These are phyloP conservation scores for Lophium mytilinum DNA, from an alignment of 495 filamentous ascomycete species.

Conservation along the genomic window DNA sequence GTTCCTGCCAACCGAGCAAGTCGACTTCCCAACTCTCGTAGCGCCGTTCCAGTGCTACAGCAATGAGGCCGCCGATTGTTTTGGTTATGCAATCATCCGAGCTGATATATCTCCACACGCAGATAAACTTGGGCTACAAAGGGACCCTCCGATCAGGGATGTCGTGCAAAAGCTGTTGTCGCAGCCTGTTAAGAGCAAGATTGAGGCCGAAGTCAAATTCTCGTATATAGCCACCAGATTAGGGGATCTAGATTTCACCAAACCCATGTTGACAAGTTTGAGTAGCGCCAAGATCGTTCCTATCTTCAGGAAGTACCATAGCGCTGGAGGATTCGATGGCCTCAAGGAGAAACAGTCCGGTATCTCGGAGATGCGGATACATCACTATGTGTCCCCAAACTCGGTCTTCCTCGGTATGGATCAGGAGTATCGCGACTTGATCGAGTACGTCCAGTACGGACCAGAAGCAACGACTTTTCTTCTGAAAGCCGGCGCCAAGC, in stretches of 20 bases:
- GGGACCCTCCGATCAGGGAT: slow-evolving; percentile 67
- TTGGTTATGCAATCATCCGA: slow-evolving; percentile 71
- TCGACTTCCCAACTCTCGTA: slow-evolving; percentile 50
- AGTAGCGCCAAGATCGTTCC: slow-evolving; percentile 62
- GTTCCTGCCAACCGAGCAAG: slow-evolving; percentile 66
- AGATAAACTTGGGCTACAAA: slow-evolving; percentile 69
- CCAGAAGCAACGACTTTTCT: slow-evolving; percentile 80
- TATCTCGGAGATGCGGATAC: slow-evolving; percentile 20
- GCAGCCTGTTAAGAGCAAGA: slow-evolving; percentile 56
- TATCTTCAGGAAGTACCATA: slow-evolving; percentile 34
- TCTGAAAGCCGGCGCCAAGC: slow-evolving; percentile 75
- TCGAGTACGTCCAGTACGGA: slow-evolving; percentile 95
- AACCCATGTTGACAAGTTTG: slow-evolving; percentile 45
- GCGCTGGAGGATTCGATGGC: slow-evolving; percentile 29
- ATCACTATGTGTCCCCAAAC: slow-evolving; percentile 21
- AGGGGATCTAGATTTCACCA: slow-evolving; percentile 56
- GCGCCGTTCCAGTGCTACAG: slow-evolving; percentile 71
- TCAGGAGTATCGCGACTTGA: slow-evolving; percentile 73
- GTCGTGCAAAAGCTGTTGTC: slow-evolving; percentile 62
- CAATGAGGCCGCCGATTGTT: slow-evolving; percentile 63
- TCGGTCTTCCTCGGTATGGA: slow-evolving; percentile 51
- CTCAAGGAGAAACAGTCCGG: slow-evolving; percentile 19
- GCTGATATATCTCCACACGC: slow-evolving; percentile 67
- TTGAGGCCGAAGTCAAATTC: slow-evolving; percentile 63
- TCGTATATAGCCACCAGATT: slow-evolving; percentile 72